Evolutionary conservation across 768 basidiomycete species (phyloP).

Genomic region (Termitomyces sp.): DNA sequence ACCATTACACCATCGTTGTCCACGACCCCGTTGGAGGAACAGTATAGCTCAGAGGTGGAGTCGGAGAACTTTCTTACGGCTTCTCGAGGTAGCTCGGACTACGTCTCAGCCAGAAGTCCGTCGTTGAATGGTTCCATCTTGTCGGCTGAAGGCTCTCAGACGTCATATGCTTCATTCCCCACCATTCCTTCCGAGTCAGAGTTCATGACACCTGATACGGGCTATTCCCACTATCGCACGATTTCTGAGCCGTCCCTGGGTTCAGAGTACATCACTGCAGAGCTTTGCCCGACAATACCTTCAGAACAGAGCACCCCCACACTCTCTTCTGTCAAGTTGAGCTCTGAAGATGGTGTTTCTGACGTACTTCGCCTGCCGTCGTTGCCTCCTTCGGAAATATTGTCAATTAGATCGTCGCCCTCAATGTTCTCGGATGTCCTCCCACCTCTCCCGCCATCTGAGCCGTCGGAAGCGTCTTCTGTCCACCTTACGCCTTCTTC

Average conservation of each 20-base stretch:
- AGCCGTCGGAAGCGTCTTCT: conserved; percentile 24
- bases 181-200: conserved; percentile 54
- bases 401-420: conserved; percentile 13
- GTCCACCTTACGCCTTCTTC: conserved; percentile 11
- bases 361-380: conserved; percentile 16
- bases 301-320: conserved; percentile 39
- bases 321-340: conserved; percentile 30
- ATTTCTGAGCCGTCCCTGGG: conserved; percentile 23
- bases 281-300: conserved; percentile 39
- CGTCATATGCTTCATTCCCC: conserved; percentile 55
- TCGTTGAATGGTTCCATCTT: conserved; percentile 45
- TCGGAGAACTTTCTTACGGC: conserved; percentile 41
- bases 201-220: conserved; percentile 29
- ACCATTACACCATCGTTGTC: conserved; percentile 31
- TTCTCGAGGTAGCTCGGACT: conserved; percentile 51
- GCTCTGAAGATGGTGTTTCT: conserved; percentile 27
- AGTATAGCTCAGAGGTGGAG: conserved; percentile 26
- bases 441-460: conserved; percentile 16
- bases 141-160: conserved; percentile 38
- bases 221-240: conserved; percentile 25
- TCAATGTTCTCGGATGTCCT: conserved; percentile 12
- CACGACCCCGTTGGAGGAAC: conserved; percentile 23
- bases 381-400: conserved; percentile 8
- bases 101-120: conserved; percentile 38
- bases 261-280: conserved; percentile 50